Evolutionary conservation across 352 stramenopile species (phyloP).

Genomic region (Phytophthora quininea): DNA sequence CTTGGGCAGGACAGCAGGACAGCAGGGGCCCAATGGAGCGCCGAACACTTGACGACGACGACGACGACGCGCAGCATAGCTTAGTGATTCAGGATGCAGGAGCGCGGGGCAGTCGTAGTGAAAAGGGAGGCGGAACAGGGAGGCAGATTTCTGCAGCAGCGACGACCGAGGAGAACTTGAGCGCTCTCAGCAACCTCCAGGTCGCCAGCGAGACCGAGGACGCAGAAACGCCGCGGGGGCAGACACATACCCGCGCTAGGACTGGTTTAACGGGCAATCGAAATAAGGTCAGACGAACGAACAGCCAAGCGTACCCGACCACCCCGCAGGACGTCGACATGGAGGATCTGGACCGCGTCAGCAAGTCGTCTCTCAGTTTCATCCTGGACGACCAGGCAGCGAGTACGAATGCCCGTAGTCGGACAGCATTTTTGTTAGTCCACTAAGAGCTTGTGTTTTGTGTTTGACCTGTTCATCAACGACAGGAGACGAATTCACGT

Average conservation of each 20-base stretch:
- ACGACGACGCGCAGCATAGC: no score
- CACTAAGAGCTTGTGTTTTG: not conserved
- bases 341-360: constrained; percentile 22
- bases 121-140: not conserved
- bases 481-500: constrained; percentile 25
- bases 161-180: constrained; percentile 43
- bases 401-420: not conserved
- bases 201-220: constrained; percentile 29
- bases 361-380: constrained; percentile 78
- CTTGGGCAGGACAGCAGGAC: constrained; percentile 12
- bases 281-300: constrained; percentile 31
- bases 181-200: constrained; percentile 45
- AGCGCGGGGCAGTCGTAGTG: not conserved
- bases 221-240: constrained; percentile 7
- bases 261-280: constrained; percentile 21
- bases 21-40: constrained; percentile 1
- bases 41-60: no score
- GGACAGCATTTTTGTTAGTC: constrained; percentile 5
- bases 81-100: not conserved
- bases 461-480: constrained; percentile 12
- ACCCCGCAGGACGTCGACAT: constrained; percentile 13
- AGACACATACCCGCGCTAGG: constrained; percentile 13
- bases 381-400: constrained; percentile 65
- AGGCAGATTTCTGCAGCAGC: not conserved
- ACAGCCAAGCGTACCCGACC: constrained; percentile 21